These are phyloP conservation scores for Calocera cornea DNA, from an alignment of 768 basidiomycete genomes.

Conservation along the genomic window DNA sequence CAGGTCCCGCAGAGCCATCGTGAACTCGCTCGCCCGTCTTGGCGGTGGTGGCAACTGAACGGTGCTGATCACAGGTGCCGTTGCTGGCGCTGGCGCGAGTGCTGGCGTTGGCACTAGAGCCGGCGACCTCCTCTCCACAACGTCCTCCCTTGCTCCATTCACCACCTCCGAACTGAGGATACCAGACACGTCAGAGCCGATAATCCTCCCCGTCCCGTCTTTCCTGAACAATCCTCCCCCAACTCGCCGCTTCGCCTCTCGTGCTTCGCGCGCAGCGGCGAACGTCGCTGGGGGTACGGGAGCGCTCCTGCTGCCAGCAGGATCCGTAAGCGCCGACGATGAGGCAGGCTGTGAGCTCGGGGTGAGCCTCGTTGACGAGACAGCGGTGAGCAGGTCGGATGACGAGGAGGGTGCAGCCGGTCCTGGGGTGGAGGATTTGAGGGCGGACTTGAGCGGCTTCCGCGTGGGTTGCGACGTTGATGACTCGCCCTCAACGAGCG, in stretches of 20 bases:
- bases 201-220: conserved; percentile 29
- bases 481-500: conserved; percentile 35
- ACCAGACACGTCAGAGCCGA: not conserved
- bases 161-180: too few species aligned
- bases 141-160: too few species aligned
- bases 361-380: not conserved
- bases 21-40: conserved; percentile 48
- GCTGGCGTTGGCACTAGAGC: too few species aligned
- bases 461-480: not conserved
- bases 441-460: conserved; percentile 2
- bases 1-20: conserved; percentile 40
- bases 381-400: conserved; percentile 21
- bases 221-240: conserved; percentile 63
- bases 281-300: conserved; percentile 30
- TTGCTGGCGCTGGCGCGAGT: too few species aligned
- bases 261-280: conserved; percentile 43
- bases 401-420: conserved; percentile 19
- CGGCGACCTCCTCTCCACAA: too few species aligned
- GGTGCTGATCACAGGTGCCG: too few species aligned
- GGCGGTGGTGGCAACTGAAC: conserved; percentile 1
- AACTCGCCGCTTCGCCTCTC: conserved; percentile 37
- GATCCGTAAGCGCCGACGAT: not conserved
- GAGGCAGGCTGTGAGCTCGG: not conserved
- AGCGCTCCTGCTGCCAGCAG: not conserved
- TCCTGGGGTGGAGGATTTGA: not conserved